These are phyloP conservation scores for Hypoxylon fragiforme DNA, from an alignment of 495 filamentous ascomycete genomes.

Conservation along the genomic window DNA sequence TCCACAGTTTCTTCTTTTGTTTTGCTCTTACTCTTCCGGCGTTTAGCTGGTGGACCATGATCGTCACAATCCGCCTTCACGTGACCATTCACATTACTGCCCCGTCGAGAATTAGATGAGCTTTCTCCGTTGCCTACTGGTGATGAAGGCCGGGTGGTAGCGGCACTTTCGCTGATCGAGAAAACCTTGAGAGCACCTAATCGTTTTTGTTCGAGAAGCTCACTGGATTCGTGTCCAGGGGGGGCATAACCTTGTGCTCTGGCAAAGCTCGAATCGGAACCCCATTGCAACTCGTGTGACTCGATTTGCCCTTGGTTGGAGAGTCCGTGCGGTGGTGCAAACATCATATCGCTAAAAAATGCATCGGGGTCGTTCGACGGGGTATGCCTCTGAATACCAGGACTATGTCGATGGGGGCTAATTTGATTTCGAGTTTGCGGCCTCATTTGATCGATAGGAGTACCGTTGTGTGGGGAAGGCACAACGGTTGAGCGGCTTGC, in stretches of 20 bases:
- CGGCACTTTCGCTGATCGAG: constrained; percentile 53
- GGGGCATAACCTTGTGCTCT: constrained; percentile 58
- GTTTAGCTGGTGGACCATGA: constrained; percentile 46
- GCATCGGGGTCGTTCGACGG: constrained; percentile 22
- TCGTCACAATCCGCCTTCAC: constrained; percentile 44
- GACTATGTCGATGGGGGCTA: constrained; percentile 13
- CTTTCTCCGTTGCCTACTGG: constrained; percentile 49
- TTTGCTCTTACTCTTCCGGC: constrained; percentile 53
- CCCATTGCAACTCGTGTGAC: constrained; percentile 58
- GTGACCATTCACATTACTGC: constrained; percentile 26
- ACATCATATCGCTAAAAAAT: constrained; percentile 46
- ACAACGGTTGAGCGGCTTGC: constrained; percentile 12
- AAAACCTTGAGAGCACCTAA: constrained; percentile 59
- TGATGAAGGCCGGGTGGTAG: constrained; percentile 62
- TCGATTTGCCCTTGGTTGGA: constrained; percentile 18
- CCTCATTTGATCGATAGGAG: constrained; percentile 19
- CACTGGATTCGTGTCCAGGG: constrained; percentile 57
- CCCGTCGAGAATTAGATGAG: constrained; percentile 21
- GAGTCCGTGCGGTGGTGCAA: constrained; percentile 31
- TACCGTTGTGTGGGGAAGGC: constrained; percentile 11
- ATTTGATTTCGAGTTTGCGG: constrained; percentile 13
- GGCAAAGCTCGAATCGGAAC: constrained; percentile 66
- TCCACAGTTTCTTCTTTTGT: constrained; percentile 32
- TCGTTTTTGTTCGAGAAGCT: constrained; percentile 56
- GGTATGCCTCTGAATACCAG: constrained; percentile 28